Evolutionary conservation across 2,329 filamentous ascomycete species (phyloP).

Genomic region (Monilinia vaccinii-corymbosi): DNA sequence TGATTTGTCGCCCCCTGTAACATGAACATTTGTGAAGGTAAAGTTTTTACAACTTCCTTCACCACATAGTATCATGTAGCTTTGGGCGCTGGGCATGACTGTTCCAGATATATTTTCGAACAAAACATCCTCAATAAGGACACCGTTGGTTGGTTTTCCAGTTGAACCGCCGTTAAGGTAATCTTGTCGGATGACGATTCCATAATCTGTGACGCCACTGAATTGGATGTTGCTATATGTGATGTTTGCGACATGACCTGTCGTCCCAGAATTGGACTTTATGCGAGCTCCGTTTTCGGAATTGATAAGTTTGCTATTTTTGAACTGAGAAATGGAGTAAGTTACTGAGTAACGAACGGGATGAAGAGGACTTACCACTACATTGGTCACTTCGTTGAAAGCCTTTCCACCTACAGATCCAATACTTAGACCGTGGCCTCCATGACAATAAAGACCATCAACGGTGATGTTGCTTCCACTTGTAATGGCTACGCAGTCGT

Average conservation of each 20-base stretch:
- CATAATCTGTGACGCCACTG: slow-evolving; percentile 37
- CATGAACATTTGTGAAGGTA: slow-evolving; percentile 30
- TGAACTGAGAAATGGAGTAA: slow-evolving; percentile 19
- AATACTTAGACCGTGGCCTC: slow-evolving; percentile 29
- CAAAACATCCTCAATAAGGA: slow-evolving; percentile 30
- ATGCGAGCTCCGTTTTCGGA: slow-evolving; percentile 32
- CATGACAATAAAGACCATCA: slow-evolving; percentile 24
- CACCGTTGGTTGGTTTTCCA: slow-evolving; percentile 32
- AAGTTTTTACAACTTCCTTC: slow-evolving; percentile 33
- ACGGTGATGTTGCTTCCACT: slow-evolving; percentile 29
- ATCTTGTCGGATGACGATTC: slow-evolving; percentile 43
- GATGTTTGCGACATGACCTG: slow-evolving; percentile 33
- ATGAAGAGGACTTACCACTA: slow-evolving; percentile 19
- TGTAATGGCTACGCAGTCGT: slow-evolving; percentile 29
- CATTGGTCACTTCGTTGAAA: slow-evolving; percentile 30
- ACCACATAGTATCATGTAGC: slow-evolving; percentile 35
- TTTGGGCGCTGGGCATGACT: slow-evolving; percentile 21
- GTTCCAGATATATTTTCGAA: slow-evolving; percentile 32
- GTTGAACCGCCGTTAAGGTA: slow-evolving; percentile 40
- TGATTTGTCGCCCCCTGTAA: slow-evolving; percentile 18
- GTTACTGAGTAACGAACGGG: background rate
- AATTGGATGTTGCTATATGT: slow-evolving; percentile 39
- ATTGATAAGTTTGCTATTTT: slow-evolving; percentile 21
- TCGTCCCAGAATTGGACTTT: slow-evolving; percentile 33
- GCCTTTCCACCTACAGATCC: slow-evolving; percentile 29